Evolutionary conservation across 257 asterid genomes (phyloP).

Genomic region (Solanum lycopersicoides): DNA sequence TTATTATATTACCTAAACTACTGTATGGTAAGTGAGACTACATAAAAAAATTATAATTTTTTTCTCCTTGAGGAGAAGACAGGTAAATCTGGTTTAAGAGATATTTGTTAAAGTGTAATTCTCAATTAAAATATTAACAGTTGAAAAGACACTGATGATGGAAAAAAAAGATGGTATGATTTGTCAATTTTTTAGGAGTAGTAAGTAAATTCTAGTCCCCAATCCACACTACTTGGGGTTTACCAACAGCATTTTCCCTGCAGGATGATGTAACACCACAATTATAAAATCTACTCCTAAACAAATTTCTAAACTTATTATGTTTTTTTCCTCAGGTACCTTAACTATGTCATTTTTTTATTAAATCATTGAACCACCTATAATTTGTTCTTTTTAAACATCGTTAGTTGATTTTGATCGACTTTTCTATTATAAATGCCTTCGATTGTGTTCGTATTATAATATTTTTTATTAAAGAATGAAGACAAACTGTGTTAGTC

Average conservation of each 20-base stretch:
- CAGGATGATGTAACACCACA: background rate
- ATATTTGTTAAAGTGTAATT: background rate
- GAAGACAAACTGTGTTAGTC: too few relatives aligned
- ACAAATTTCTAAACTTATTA: too few relatives aligned
- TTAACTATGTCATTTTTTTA: too few relatives aligned
- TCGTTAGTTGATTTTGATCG: too few relatives aligned
- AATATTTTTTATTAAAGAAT: too few relatives aligned
- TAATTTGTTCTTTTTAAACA: too few relatives aligned
- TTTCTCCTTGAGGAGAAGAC: background rate
- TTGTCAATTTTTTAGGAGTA: background rate
- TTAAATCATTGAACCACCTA: too few relatives aligned
- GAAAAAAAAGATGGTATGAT: background rate
- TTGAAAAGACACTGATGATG: background rate
- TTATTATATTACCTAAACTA: background rate
- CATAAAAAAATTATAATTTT: too few relatives aligned
- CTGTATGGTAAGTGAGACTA: background rate
- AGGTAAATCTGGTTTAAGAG: background rate
- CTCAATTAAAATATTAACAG: background rate
- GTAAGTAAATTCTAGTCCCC: background rate
- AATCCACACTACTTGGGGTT: background rate
- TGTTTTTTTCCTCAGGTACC: too few relatives aligned
- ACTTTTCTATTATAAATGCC: too few relatives aligned
- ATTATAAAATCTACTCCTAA: background rate
- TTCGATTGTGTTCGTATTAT: too few relatives aligned
- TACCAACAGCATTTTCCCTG: background rate